phyloP scores from a whole-genome alignment of 768 basidiomycete genomes.

The Leccinum incarnatum region DNA sequence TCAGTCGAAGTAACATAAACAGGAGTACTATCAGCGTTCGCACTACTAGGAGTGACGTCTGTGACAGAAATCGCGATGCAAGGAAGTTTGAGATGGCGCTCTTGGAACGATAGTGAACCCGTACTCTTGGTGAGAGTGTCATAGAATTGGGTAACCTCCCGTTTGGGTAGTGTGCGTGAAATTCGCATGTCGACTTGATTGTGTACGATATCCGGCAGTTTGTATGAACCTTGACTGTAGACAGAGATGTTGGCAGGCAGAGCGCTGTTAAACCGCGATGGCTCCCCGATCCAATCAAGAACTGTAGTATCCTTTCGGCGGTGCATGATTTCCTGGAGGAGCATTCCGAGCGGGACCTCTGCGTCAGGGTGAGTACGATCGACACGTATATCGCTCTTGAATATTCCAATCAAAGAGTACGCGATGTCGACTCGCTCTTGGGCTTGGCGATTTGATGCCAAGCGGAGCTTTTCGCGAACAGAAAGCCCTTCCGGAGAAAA shows the following conservation, averaged over 20 bases:
- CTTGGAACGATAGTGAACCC: neutral
- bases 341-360: slow-evolving; percentile 8
- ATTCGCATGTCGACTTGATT: neutral
- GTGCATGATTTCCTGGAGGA: slow-evolving; percentile 14
- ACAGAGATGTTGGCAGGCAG: slow-evolving; percentile 15
- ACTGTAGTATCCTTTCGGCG: slow-evolving; percentile 13
- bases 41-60: neutral
- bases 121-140: neutral
- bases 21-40: neutral
- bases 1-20: neutral
- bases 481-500: slow-evolving; percentile 2
- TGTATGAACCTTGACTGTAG: slow-evolving; percentile 5
- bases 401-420: slow-evolving; percentile 17
- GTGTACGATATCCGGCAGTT: neutral
- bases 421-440: slow-evolving; percentile 9
- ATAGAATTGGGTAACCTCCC: neutral
- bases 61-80: slow-evolving; percentile 11
- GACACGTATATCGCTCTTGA: slow-evolving; percentile 12
- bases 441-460: slow-evolving; percentile 15
- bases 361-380: neutral
- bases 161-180: neutral
- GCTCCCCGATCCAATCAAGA: slow-evolving; percentile 19
- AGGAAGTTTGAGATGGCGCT: slow-evolving; percentile 10
- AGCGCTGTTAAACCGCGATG: slow-evolving; percentile 16
- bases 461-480: slow-evolving; percentile 8